Base-by-base conservation (phyloP, 352 stramenopile genomes). In the Pythium diclinum region DNA sequence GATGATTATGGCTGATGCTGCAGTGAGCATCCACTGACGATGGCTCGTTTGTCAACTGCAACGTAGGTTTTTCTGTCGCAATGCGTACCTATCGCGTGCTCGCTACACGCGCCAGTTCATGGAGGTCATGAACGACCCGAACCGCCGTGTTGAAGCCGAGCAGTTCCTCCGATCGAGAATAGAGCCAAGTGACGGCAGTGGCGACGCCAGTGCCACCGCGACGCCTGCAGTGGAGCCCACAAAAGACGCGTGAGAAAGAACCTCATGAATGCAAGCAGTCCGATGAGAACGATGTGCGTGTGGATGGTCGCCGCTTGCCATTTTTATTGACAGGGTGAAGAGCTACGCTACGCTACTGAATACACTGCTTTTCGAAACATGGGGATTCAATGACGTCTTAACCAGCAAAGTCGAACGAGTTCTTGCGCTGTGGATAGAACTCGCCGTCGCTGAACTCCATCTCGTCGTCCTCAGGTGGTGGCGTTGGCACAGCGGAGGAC, bases 41-140 rank as follows among this genome's bases (percentile, higher is more conserved):
- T 28, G 25, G 25, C 25, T 28, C 25, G 25, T 28, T 2, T 28
- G 4, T 28, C 25, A 28, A 28, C 2, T 28, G 1, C 33, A 25
- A 8, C 36, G 23, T 46, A 91, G 85, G 76, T 23, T 90, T 25
- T 72, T 93, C 32, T 95, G 86, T 40, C 71, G 75, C 28, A 67
- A 77, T 23, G 65, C 79, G 57, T 85, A 92, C 63, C 59, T 81
- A 34, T 65, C 72, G 16, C 76, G 78, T 48, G 68, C 77, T 33
- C 72, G 59, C 23, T 83, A 91, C 72, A 93, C 79, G 36, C 80
- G 84, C 4, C 65, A 90, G 52, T 92, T 92, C 68, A 92, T 92
- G 83, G 83, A 91, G 52, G 71, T 84, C 9, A 92, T 92, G 83
- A 92, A 92, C 74, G 78, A 92, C 73, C 83, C 83, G 6, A 77